Evolutionary conservation across 1,139 yeast species (phyloP).

Genomic region (Yamadazyma triangularis): DNA sequence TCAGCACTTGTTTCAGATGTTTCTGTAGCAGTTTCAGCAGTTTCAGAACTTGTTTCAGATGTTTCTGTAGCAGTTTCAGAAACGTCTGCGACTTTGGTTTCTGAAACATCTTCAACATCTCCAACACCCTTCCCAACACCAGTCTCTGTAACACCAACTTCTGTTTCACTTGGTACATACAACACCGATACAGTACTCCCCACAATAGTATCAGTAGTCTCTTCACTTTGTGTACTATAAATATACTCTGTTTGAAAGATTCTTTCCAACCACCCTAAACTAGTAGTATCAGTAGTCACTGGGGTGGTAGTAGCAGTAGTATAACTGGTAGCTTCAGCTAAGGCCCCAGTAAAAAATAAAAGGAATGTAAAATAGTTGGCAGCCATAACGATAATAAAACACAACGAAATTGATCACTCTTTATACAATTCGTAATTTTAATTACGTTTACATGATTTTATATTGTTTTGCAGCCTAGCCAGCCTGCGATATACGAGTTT

Average conservation of each 20-base stretch:
- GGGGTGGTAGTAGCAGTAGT: conserved; percentile 27
- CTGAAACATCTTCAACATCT: conserved; percentile 4
- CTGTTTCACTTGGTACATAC: conserved; percentile 8
- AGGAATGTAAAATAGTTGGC: conserved; percentile 17
- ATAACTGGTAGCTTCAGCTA: conserved; percentile 11
- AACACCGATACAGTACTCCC: conserved; percentile 18
- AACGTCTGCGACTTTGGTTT: conserved; percentile 1
- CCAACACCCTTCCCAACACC: no score
- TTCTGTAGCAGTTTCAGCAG: conserved; percentile 2
- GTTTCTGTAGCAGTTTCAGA: neutral
- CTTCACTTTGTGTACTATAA: conserved; percentile 27
- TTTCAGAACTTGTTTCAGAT: neutral
- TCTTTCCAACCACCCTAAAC: conserved; percentile 23
- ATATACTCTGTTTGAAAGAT: conserved; percentile 33
- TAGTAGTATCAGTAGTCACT: conserved; percentile 25
- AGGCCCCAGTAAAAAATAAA: conserved; percentile 12
- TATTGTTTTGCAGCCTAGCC: conserved; percentile 5
- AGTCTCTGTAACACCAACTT: conserved; percentile 5
- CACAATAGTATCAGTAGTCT: conserved; percentile 28
- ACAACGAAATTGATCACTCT: neutral
- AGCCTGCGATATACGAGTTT: conserved; percentile 4
- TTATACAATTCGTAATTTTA: no score
- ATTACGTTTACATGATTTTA: neutral
- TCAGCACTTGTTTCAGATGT: conserved; percentile 2
- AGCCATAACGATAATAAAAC: conserved; percentile 5